These are phyloP conservation scores for Alternaria brassicae DNA, from an alignment of 2,329 filamentous ascomycete species.

Conservation along the genomic window DNA sequence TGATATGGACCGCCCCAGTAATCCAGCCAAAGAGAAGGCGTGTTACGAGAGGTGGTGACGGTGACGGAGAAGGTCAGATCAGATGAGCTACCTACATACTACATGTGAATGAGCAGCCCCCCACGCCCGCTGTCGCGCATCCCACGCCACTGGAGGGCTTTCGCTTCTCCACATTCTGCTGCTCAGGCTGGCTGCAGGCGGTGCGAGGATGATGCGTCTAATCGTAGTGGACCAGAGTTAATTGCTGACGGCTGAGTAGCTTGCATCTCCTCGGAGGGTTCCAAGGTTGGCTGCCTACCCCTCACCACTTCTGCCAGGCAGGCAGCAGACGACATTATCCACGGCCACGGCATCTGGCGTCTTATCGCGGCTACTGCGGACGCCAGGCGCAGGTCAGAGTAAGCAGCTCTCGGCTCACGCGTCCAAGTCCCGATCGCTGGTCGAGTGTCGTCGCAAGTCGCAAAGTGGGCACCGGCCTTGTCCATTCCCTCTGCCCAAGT, in stretches of 20 bases:
- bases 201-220: background rate
- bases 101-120: background rate
- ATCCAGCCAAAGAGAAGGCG: slow-evolving; percentile 11
- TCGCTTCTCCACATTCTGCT: slow-evolving; percentile 25
- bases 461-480: slow-evolving; percentile 10
- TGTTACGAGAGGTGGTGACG: slow-evolving; percentile 24
- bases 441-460: background rate
- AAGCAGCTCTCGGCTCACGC: slow-evolving; percentile 9
- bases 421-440: slow-evolving; percentile 8
- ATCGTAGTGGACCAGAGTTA: background rate
- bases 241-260: slow-evolving; percentile 9
- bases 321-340: slow-evolving; percentile 18
- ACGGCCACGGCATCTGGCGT: slow-evolving; percentile 14
- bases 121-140: slow-evolving; percentile 11
- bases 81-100: too few species aligned
- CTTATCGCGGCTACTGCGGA: slow-evolving; percentile 46
- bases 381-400: slow-evolving; percentile 11
- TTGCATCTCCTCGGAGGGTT: background rate
- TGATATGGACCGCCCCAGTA: slow-evolving; percentile 6
- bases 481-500: slow-evolving; percentile 14
- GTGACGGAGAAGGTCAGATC: background rate
- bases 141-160: slow-evolving; percentile 17
- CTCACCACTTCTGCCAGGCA: slow-evolving; percentile 17
- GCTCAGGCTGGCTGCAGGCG: background rate
- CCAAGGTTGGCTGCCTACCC: slow-evolving; percentile 14